Evolutionary conservation across 805 yeast genomes (phyloP).

Genomic region (Lachancea quebecensis): DNA sequence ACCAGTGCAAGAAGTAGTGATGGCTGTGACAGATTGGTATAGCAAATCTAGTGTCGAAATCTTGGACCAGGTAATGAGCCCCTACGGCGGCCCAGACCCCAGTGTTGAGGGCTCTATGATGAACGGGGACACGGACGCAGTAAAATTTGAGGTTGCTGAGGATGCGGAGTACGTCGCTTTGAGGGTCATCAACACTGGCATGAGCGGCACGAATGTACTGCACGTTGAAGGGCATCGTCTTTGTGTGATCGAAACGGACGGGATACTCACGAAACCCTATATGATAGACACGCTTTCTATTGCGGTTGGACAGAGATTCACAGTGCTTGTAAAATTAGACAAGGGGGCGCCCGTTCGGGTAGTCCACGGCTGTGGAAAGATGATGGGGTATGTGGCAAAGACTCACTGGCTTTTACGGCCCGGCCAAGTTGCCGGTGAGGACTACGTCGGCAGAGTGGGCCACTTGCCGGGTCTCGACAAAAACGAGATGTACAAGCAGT

Average conservation of each 20-base stretch:
- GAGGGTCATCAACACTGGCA: conserved; percentile 48
- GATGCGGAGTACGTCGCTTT: conserved; percentile 39
- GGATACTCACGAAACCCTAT: conserved; percentile 45
- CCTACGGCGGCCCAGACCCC: conserved; percentile 24
- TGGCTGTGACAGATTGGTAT: conserved; percentile 61
- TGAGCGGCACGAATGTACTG: conserved; percentile 50
- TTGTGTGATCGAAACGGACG: conserved; percentile 54
- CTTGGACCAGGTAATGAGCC: conserved; percentile 23
- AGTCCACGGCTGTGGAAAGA: conserved; percentile 46
- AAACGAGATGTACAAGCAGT: conserved; percentile 18
- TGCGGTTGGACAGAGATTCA: conserved; percentile 74
- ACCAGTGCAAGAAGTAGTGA: neutral
- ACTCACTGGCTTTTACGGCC: conserved; percentile 15
- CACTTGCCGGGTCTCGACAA: conserved; percentile 28
- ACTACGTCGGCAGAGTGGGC: conserved; percentile 34
- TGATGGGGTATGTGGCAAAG: conserved; percentile 42
- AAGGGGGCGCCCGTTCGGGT: conserved; percentile 40
- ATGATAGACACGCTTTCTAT: conserved; percentile 42
- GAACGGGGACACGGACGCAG: conserved; percentile 19
- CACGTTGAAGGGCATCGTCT: conserved; percentile 47
- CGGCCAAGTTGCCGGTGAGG: neutral
- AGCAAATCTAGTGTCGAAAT: conserved; percentile 39
- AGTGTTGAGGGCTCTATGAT: conserved; percentile 20
- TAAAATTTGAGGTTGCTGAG: conserved; percentile 34
- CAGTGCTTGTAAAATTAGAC: conserved; percentile 46